phyloP scores from a whole-genome alignment of 768 basidiomycete species.

The Collybia nuda region DNA sequence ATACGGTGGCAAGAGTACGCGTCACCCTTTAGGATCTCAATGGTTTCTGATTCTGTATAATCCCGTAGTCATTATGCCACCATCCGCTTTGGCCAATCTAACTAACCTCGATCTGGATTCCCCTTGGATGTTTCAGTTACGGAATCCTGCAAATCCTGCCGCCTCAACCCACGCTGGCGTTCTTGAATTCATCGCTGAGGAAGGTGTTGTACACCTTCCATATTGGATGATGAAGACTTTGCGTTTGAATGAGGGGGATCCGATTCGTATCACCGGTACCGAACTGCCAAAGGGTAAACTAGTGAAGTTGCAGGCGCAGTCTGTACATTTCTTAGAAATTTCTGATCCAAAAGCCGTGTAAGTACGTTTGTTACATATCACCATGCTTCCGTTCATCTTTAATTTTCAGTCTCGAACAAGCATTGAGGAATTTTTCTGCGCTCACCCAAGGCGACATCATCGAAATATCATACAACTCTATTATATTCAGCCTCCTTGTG shows the following conservation, averaged over 20 bases:
- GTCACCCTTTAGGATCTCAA: slow-evolving; percentile 13
- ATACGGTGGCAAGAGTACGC: slow-evolving; percentile 93
- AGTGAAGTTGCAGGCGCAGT: slow-evolving; percentile 96
- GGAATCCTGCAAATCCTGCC: slow-evolving; percentile 83
- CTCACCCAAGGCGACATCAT: slow-evolving; percentile 96
- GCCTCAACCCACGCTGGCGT: slow-evolving; percentile 96
- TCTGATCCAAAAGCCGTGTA: slow-evolving; percentile 98
- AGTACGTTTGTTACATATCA: slow-evolving; percentile 27
- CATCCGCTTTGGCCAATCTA: slow-evolving; percentile 87
- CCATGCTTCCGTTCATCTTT: slow-evolving; percentile 1
- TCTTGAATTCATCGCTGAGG: slow-evolving; percentile 97
- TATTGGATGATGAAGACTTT: slow-evolving; percentile 99
- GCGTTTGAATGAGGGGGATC: slow-evolving; percentile 90
- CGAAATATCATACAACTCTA: slow-evolving; percentile 96
- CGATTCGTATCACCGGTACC: slow-evolving; percentile 88
- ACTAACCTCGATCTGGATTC: slow-evolving; percentile 84
- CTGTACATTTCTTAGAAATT: slow-evolving; percentile 92
- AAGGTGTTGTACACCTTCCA: slow-evolving; percentile 92
- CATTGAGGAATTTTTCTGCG: slow-evolving; percentile 88
- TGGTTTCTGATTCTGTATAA: slow-evolving; percentile 7
- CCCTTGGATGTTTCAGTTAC: slow-evolving; percentile 96
- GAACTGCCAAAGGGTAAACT: slow-evolving; percentile 91
- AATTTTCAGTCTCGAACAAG: slow-evolving; percentile 79
- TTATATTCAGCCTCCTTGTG: slow-evolving; percentile 91
- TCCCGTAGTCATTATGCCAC: slow-evolving; percentile 90